A percentile compares a stretch with the other conserved stretches of the same genome.
Evolutionary conservation across 2,329 filamentous ascomycete species (phyloP).

Genomic region (Hymenoscyphus infarciens): DNA sequence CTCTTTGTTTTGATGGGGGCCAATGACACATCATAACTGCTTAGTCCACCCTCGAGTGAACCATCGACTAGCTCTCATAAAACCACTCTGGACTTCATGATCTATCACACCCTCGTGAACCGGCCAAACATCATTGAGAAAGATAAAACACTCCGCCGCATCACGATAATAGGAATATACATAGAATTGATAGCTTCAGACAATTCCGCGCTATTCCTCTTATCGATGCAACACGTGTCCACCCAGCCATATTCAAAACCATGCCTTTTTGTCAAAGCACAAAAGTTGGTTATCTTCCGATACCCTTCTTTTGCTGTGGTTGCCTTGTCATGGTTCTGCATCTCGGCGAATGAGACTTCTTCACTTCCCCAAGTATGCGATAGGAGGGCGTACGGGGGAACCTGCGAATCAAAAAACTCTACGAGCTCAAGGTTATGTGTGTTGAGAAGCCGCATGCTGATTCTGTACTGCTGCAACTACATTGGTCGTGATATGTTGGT

Average conservation of each 20-base stretch:
- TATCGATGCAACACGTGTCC: slow-evolving; percentile 6
- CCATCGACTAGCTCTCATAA: not conserved
- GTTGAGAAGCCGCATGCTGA: not conserved
- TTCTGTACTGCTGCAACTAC: not conserved
- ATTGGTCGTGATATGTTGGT: not conserved
- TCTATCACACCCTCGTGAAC: not conserved
- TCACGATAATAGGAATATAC: slow-evolving; percentile 3
- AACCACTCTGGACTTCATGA: not conserved
- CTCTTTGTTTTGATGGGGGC: not conserved
- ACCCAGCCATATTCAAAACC: slow-evolving; percentile 3
- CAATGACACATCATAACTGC: not conserved
- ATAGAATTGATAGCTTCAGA: slow-evolving; percentile 8
- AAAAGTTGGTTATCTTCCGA: slow-evolving; percentile 1
- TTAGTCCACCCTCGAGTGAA: slow-evolving; percentile 1
- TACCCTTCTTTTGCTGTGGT: slow-evolving; percentile 3
- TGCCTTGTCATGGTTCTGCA: not conserved
- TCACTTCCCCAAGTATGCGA: slow-evolving; percentile 35
- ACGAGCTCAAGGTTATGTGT: not conserved
- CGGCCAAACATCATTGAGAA: slow-evolving; percentile 1
- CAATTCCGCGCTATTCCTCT: slow-evolving; percentile 3
- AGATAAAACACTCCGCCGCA: not conserved
- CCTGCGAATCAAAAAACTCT: not conserved
- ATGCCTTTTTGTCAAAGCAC: not conserved
- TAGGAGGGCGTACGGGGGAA: slow-evolving; percentile 33
- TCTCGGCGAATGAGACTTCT: slow-evolving; percentile 28